Evolutionary conservation across 371 early-diverging fungal species (phyloP), one percentile per base, ranked within the genome.

Genomic region (Lichtheimia ramosa): DNA sequence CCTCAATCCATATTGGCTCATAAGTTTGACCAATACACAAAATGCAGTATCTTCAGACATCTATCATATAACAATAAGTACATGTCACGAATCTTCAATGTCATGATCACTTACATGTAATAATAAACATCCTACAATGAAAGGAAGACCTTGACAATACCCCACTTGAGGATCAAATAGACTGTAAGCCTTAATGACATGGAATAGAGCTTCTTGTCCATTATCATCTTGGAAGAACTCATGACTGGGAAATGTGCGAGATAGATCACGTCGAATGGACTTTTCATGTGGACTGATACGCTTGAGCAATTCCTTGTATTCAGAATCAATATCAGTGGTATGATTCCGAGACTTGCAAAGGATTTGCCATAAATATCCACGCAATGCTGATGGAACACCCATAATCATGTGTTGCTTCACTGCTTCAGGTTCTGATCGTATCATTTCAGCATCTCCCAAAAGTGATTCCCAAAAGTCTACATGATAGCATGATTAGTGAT

Each of bases 61-160:
- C 82, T 83, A 83, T 7, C 74, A n/a, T 21, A 34, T 34, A 34
- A 34, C 34, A 34, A 34, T 34, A 10, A 34, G 10, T 6, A 28
- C 28, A 28, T 28, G 28, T 5, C 28, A 6, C 7, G 6, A 7
- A 2, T 3, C 4, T 34, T 34, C 10, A 5, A 34, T 34, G 34
- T 34, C 28, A 28, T 7, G 70, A 69, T 42, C 16, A 64, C 77
- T 72, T 82, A 89, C 91, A 70, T 95, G 91, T 59, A 94, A 74
- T 60, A 98, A 72, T 56, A 98, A 59, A 10, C 92, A 88, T 0
- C 93, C 97, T 1, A 90, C 94, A 23, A 98, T 70, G 71, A 96
- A 96, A 14, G 93, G 86, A 23, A 97, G 75, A 6, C 97, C 97
- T 78, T 98, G 97, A 70, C 96, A 96, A 72, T 98, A 93, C 3